A percentile compares a stretch with the other conserved stretches of the same genome.
phyloP scores from a whole-genome alignment of 2,329 filamentous ascomycete genomes.

The Cordyceps cateniannulata region DNA sequence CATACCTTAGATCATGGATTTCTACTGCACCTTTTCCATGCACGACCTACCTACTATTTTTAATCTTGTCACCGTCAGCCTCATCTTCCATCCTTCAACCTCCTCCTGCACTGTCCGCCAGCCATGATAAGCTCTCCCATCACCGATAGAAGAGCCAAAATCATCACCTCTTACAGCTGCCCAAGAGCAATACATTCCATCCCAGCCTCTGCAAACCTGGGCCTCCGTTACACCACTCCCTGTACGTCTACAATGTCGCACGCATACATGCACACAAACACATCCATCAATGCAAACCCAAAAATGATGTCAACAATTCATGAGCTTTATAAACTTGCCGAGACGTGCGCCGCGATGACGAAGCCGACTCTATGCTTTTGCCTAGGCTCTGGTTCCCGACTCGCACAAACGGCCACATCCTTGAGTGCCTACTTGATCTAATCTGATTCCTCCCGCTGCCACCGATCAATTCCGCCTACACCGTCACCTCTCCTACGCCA shows the following conservation, averaged over 20 bases:
- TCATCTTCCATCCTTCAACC: not conserved
- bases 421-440: constrained; percentile 56
- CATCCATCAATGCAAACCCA: not conserved
- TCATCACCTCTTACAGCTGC: too few species aligned
- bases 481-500: constrained; percentile 5
- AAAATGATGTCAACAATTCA: constrained; percentile 34
- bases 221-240: not conserved
- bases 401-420: constrained; percentile 21
- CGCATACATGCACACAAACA: not conserved
- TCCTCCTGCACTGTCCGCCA: not conserved
- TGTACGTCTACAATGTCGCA: constrained; percentile 12
- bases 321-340: constrained; percentile 28
- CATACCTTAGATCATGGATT: too few species aligned
- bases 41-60: too few species aligned
- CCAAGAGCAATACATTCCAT: not conserved
- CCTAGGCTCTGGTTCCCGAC: constrained; percentile 39
- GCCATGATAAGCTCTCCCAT: too few species aligned
- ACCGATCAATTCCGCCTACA: constrained; percentile 8
- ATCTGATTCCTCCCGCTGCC: constrained; percentile 40
- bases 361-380: constrained; percentile 38
- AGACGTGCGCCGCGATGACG: constrained; percentile 30
- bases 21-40: too few species aligned
- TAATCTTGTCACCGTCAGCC: not conserved
- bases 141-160: not conserved
- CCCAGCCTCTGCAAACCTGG: not conserved